These are phyloP conservation scores for Cryptococcus sp. DNA, from an alignment of 1,284 basidiomycete genomes.

Conservation along the genomic window DNA sequence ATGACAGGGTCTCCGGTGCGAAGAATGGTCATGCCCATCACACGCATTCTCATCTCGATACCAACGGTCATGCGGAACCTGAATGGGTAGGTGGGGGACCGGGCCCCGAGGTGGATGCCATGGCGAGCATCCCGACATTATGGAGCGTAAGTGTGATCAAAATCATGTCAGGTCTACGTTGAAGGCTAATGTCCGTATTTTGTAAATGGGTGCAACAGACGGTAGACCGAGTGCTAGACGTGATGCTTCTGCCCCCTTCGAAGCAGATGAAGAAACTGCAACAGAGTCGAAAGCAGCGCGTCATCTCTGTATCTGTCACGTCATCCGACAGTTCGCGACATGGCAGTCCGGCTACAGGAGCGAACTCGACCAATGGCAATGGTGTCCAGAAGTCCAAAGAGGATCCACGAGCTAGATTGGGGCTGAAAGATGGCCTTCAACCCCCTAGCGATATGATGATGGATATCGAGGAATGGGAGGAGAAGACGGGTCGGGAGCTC, in stretches of 20 bases:
- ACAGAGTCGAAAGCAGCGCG: slow-evolving; percentile 16
- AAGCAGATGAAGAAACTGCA: slow-evolving; percentile 2
- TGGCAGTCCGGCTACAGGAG: not conserved
- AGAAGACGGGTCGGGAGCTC: slow-evolving; percentile 56
- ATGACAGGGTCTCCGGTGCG: slow-evolving; percentile 24
- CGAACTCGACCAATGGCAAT: slow-evolving; percentile 45
- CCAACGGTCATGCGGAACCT: slow-evolving; percentile 10
- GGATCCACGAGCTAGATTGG: slow-evolving; percentile 5
- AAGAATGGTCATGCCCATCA: slow-evolving; percentile 31
- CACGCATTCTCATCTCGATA: not conserved
- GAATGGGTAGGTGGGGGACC: slow-evolving; percentile 40
- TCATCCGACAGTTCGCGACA: not conserved
- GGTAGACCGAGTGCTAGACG: slow-evolving; percentile 75
- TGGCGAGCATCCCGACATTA: slow-evolving; percentile 64
- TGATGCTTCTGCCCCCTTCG: slow-evolving; percentile 61
- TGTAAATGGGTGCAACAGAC: slow-evolving; percentile 53
- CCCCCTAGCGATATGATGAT: slow-evolving; percentile 36
- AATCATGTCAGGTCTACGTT: too few species aligned
- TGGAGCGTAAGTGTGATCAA: slow-evolving; percentile 44
- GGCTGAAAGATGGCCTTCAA: slow-evolving; percentile 34
- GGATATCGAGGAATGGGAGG: slow-evolving; percentile 61
- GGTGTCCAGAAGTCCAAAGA: slow-evolving; percentile 51
- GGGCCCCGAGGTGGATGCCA: slow-evolving; percentile 62
- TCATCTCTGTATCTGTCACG: slow-evolving; percentile 39
- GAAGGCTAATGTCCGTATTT: not conserved